These are phyloP conservation scores for Amyloporia xantha DNA, from an alignment of 768 basidiomycete genomes.

Conservation along the genomic window DNA sequence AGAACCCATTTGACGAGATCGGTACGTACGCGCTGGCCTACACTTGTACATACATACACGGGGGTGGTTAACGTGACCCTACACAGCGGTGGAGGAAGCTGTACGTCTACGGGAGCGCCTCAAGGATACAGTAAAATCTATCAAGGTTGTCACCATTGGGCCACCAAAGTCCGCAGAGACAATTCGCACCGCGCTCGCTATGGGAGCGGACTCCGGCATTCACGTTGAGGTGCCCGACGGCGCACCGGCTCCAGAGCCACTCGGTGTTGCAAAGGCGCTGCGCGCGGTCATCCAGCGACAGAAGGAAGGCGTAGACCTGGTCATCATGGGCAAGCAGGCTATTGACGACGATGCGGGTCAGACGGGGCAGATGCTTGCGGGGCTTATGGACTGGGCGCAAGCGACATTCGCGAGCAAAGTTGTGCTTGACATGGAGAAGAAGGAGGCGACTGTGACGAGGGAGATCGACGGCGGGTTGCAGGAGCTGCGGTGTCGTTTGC, in stretches of 20 bases:
- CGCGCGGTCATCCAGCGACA: conserved; percentile 65
- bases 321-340: conserved; percentile 96
- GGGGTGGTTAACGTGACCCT: background rate
- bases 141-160: conserved; percentile 92
- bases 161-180: conserved; percentile 86
- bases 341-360: conserved; percentile 96
- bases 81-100: conserved; percentile 90
- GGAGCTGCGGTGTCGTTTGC: conserved; percentile 72
- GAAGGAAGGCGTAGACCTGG: conserved; percentile 63
- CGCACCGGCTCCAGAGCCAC: conserved; percentile 75
- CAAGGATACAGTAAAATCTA: conserved; percentile 72
- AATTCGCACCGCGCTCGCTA: conserved; percentile 92
- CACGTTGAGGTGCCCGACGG: conserved; percentile 83
- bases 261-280: conserved; percentile 84
- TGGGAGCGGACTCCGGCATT: conserved; percentile 92
- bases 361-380: conserved; percentile 97
- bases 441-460: conserved; percentile 64
- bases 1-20: conserved; percentile 99
- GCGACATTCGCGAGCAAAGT: conserved; percentile 93
- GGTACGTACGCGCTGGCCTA: conserved; percentile 41
- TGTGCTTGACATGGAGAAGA: conserved; percentile 56
- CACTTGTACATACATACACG: background rate
- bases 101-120: conserved; percentile 85
- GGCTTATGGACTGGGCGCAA: conserved; percentile 86
- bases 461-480: conserved; percentile 96